Evolutionary conservation across 768 basidiomycete genomes (phyloP).

Genomic region (Agrocybe pediades): DNA sequence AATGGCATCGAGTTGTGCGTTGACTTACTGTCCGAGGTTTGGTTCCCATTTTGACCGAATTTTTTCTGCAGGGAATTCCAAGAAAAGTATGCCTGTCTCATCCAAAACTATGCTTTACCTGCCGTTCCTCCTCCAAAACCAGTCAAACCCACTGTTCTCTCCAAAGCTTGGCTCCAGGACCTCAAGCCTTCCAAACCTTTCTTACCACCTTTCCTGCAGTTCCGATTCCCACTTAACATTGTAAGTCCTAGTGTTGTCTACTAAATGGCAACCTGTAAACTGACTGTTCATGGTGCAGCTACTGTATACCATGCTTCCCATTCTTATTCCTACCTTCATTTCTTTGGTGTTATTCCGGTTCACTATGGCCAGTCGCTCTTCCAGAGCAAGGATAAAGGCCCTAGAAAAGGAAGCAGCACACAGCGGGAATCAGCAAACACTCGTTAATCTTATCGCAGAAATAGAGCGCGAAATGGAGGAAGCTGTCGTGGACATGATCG

Average conservation of each 20-base stretch:
- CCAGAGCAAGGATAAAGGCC: constrained; percentile 62
- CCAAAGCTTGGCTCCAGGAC: constrained; percentile 45
- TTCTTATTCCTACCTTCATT: constrained; percentile 64
- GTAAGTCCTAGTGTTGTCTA: constrained; percentile 39
- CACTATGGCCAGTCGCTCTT: constrained; percentile 55
- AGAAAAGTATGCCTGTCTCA: constrained; percentile 56
- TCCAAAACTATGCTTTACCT: constrained; percentile 54
- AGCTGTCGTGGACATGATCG: constrained; percentile 60
- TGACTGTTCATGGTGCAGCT: constrained; percentile 40
- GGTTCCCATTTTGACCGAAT: background rate
- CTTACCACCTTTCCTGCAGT: constrained; percentile 61
- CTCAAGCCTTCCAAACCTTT: constrained; percentile 41
- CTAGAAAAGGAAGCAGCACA: constrained; percentile 62
- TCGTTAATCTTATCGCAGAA: constrained; percentile 55
- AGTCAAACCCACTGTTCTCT: constrained; percentile 39
- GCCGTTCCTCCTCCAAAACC: constrained; percentile 40
- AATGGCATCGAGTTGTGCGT: constrained; percentile 67
- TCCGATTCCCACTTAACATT: constrained; percentile 69
- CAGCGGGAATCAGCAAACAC: constrained; percentile 39
- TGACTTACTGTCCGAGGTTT: constrained; percentile 1
- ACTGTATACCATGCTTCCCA: constrained; percentile 56
- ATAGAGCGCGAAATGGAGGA: constrained; percentile 66
- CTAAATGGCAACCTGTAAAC: background rate
- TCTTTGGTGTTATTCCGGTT: constrained; percentile 58
- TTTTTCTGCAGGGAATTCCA: constrained; percentile 48